These are phyloP conservation scores for Fonsecaea erecta DNA, from an alignment of 2,329 filamentous ascomycete species.

Conservation along the genomic window DNA sequence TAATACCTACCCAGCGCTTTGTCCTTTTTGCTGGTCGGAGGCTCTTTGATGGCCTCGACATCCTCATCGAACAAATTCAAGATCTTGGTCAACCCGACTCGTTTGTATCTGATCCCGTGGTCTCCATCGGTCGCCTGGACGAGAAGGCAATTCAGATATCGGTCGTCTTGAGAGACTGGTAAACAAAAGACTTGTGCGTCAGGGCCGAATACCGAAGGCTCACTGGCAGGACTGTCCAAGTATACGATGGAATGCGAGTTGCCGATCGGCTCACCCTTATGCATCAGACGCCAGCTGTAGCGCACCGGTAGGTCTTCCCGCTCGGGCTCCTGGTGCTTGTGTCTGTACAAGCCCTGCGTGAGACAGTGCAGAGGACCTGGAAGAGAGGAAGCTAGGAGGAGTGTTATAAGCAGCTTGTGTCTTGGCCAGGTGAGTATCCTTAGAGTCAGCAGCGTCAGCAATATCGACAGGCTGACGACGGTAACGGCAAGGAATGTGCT, in stretches of 20 bases:
- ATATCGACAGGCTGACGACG: not conserved
- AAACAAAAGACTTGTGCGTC: constrained; percentile 19
- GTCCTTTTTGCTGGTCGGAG: constrained; percentile 14
- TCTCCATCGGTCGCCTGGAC: constrained; percentile 22
- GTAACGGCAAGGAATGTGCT: not conserved
- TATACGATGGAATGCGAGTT: constrained; percentile 6
- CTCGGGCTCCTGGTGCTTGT: not conserved
- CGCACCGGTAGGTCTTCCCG: constrained; percentile 1
- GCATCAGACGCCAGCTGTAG: constrained; percentile 16
- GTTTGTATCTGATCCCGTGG: constrained; percentile 13
- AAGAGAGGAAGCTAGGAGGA: not conserved
- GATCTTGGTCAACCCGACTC: constrained; percentile 19
- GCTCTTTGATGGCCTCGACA: constrained; percentile 2
- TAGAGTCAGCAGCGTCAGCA: not conserved
- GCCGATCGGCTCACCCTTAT: constrained; percentile 10
- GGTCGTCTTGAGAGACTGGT: constrained; percentile 2
- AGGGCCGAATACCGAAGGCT: constrained; percentile 21
- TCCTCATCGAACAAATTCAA: not conserved
- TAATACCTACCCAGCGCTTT: constrained; percentile 11
- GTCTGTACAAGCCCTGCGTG: not conserved
- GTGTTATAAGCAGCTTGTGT: not conserved
- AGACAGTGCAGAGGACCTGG: not conserved
- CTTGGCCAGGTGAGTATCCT: not conserved
- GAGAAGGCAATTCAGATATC: constrained; percentile 15
- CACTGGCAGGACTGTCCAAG: constrained; percentile 18